These are phyloP conservation scores for Suillus alpinus DNA, from an alignment of 768 basidiomycete species.

Conservation along the genomic window DNA sequence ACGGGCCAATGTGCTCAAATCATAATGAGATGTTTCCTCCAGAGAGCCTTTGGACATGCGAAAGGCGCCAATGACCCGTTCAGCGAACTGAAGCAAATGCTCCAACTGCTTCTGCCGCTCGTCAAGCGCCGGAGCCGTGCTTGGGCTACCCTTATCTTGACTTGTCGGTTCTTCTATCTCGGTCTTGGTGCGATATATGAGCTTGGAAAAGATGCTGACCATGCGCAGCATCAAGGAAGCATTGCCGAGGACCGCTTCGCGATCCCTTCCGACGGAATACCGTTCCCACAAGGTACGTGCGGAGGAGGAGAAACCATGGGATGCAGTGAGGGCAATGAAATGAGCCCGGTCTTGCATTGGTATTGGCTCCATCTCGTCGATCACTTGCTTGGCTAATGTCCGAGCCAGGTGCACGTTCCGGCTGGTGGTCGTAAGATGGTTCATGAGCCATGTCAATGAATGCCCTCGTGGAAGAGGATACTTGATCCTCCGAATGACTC, in stretches of 20 bases:
- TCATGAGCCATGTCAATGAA: slow-evolving; percentile 53
- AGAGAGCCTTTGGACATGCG: slow-evolving; percentile 44
- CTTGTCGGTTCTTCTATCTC: slow-evolving; percentile 12
- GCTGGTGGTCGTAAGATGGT: slow-evolving; percentile 36
- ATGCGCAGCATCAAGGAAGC: slow-evolving; percentile 40
- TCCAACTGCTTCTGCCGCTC: slow-evolving; percentile 6
- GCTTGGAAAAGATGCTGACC: slow-evolving; percentile 40
- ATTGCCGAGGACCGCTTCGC: slow-evolving; percentile 40
- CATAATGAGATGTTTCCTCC: slow-evolving; percentile 42
- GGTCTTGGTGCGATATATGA: slow-evolving; percentile 18
- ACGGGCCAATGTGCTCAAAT: slow-evolving; percentile 60
- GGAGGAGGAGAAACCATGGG: slow-evolving; percentile 42
- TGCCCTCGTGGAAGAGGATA: slow-evolving; percentile 52
- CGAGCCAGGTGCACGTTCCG: slow-evolving; percentile 46
- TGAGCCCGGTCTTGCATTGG: slow-evolving; percentile 43
- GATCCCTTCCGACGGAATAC: slow-evolving; percentile 44
- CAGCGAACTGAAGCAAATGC: slow-evolving; percentile 36
- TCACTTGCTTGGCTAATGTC: slow-evolving; percentile 47
- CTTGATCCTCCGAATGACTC: slow-evolving; percentile 27
- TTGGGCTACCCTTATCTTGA: slow-evolving; percentile 9
- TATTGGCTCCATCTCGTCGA: slow-evolving; percentile 39
- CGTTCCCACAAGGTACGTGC: slow-evolving; percentile 59
- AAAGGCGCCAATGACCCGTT: slow-evolving; percentile 45
- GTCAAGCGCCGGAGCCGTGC: slow-evolving; percentile 19
- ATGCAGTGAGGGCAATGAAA: slow-evolving; percentile 48